Evolutionary conservation across 164 flowering plant species (phyloP), one percentile per base, ranked within the genome.

Genomic region (Nymphaea colorata): DNA sequence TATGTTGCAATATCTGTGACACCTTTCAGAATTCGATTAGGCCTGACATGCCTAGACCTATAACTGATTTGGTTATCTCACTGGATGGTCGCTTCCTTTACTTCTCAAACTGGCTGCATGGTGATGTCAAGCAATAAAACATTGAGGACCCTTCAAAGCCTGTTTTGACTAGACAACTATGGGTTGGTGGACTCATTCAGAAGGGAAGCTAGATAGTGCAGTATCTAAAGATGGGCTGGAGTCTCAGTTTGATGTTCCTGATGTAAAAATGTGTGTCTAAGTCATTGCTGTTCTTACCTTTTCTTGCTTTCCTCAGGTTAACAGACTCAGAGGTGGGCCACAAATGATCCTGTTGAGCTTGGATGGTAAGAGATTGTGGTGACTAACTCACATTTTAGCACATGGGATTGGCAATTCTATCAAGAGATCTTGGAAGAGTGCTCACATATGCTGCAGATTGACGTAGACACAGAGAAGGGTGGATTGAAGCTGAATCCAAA

Each of bases 301-400:
- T 25, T 25, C 36, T 25, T 25, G 36, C 1, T 62, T 59, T n/a
- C 65, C 70, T 42, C 82, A 93, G 98, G 97, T 96, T 16, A 70
- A 89, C 53, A 69, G 67, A 25, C 72, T 91, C 73, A 85, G 97
- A 76, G 98, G 96, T 25, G 99, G 98, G 16, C 99, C 99, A 44
- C 99, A 94, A 76, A 91, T 94, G 99, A 85, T 94, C 65, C 99
- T 90, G 77, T 70, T 90, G 67, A 94, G 99, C 69, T 72, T 91
- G 71, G 97, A 94, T 67, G 99, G 99, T 69, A 94, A 90, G 82
- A 82, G 98, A 44, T 85, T 94, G 25, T 91, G 89, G 93, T 83
- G 7, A 94, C 99, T 10, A 90, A 94, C 81, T 94, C 99, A 0
- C 91, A 90, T 12, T 94, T 86, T 81, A 94, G 98, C 67, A 71